Evolutionary conservation across 164 flowering plant genomes (phyloP), one percentile per base, ranked within the genome.

Genomic region (Santalum album): DNA sequence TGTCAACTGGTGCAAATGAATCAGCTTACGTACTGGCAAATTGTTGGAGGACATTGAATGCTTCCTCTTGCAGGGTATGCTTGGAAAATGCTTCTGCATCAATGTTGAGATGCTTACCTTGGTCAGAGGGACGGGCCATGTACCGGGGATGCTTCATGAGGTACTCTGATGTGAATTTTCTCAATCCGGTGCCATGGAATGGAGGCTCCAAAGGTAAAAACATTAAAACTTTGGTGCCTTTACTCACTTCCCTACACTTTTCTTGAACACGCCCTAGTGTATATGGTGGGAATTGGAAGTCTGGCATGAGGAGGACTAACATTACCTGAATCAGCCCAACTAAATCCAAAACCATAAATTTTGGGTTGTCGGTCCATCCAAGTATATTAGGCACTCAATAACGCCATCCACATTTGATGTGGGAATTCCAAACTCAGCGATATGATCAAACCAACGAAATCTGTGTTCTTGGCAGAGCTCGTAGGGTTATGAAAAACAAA

Each of bases 111-210:
- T 90, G 98, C 73, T 75, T 90, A 71, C 96, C 98, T 22, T 63
- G 75, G 76, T 78, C 90, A 0, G 96, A 86, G 51, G 98, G 95
- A 3, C 71, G 96, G 17, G 96, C 90, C 3, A 39, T 90, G 45
- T 4, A 3, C 4, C 46, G 76, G 52, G 98, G 98, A 0, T 90
- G 98, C 70, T 90, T 87, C 65, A 60, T 90, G 81, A 82, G 92
- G 72, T 90, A 83, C 55, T 90, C 98, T 0, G 86, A 87, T 54
- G 60, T 0, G 7, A 66, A 87, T 65, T 90, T 90, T 68, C 80
- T 90, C 59, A 90, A 90, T 70, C 46, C 53, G 17, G 61, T 53
- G 38, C 67, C 69, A 1, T 53, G 67, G 35, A 65, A 45, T 38
- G 59, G 74, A 25, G 58, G 60, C 9, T 69, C 79, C 20, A 74